phyloP scores from a whole-genome alignment of 164 flowering plant genomes.

The Brasenia schreberi region DNA sequence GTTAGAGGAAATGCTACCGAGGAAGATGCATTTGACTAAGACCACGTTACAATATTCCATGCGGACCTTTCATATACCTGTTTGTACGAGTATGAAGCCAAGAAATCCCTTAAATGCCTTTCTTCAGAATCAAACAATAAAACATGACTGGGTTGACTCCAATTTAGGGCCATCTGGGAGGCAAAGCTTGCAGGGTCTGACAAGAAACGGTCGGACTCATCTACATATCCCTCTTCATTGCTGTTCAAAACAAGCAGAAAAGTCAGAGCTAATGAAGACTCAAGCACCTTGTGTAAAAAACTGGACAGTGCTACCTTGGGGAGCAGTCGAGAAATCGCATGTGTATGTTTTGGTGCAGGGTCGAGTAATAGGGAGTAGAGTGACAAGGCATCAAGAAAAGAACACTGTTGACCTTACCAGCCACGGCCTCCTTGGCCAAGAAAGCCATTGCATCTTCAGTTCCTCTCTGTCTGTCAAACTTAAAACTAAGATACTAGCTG shows the following conservation, averaged over 20 bases:
- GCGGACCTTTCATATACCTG: conserved; percentile 31
- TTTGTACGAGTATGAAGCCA: conserved; percentile 35
- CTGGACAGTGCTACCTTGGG: conserved; percentile 48
- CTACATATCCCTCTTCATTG: conserved; percentile 34
- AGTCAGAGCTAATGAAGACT: not conserved
- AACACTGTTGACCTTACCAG: conserved; percentile 47
- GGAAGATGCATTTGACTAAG: not conserved
- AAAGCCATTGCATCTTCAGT: conserved; percentile 84
- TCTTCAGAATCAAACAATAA: conserved; percentile 74
- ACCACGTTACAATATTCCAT: not conserved
- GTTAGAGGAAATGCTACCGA: not conserved
- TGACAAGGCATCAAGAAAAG: conserved; percentile 86
- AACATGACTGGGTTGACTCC: conserved; percentile 76
- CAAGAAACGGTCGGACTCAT: conserved; percentile 79
- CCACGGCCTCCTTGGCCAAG: conserved; percentile 46
- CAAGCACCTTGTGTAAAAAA: not conserved
- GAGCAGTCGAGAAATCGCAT: conserved; percentile 92
- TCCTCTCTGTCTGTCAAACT: conserved; percentile 57
- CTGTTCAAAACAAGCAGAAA: conserved; percentile 18
- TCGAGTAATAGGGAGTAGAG: conserved; percentile 85
- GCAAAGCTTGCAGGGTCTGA: conserved; percentile 58
- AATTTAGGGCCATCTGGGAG: conserved; percentile 31
- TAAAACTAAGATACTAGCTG: not conserved
- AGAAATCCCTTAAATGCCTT: conserved; percentile 33
- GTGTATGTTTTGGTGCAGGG: conserved; percentile 55